Conservation (phyloP, 805 yeast species). For the Lipomyces starkeyi region DNA sequence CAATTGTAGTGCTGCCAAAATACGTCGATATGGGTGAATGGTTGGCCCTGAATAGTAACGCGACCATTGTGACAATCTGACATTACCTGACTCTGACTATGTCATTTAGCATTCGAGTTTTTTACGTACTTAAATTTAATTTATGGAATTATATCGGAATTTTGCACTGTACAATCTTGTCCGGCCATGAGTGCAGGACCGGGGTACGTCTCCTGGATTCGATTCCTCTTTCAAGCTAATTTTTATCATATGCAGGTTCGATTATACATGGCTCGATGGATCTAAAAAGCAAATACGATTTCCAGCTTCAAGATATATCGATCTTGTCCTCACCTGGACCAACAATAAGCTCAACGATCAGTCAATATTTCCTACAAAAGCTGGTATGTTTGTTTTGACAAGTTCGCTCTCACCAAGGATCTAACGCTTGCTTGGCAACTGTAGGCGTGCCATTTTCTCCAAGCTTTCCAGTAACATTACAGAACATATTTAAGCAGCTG, state of each 20-base stretch:
- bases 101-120: conserved; percentile 72
- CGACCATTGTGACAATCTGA: neutral
- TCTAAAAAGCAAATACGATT: conserved; percentile 80
- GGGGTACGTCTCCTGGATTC: conserved; percentile 45
- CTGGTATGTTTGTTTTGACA: conserved; percentile 53
- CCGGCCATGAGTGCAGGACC: conserved; percentile 98
- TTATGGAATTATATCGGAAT: conserved; percentile 88
- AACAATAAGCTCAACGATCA: conserved; percentile 87
- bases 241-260: conserved; percentile 53
- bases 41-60: conserved; percentile 75
- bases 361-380: conserved; percentile 86
- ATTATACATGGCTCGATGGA: conserved; percentile 87
- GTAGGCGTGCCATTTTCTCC: conserved; percentile 76
- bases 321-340: conserved; percentile 89
- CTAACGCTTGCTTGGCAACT: neutral
- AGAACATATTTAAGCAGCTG: conserved; percentile 88
- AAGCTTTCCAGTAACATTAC: conserved; percentile 78
- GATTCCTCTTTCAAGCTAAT: neutral
- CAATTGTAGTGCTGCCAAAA: conserved; percentile 92
- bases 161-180: conserved; percentile 84
- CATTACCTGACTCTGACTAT: neutral
- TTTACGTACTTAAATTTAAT: conserved; percentile 85
- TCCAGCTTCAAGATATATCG: conserved; percentile 93
- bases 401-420: neutral
- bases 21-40: conserved; percentile 95